Base-by-base conservation (phyloP, 441 rosid genomes). In the Pelargonium citronellum region DNA sequence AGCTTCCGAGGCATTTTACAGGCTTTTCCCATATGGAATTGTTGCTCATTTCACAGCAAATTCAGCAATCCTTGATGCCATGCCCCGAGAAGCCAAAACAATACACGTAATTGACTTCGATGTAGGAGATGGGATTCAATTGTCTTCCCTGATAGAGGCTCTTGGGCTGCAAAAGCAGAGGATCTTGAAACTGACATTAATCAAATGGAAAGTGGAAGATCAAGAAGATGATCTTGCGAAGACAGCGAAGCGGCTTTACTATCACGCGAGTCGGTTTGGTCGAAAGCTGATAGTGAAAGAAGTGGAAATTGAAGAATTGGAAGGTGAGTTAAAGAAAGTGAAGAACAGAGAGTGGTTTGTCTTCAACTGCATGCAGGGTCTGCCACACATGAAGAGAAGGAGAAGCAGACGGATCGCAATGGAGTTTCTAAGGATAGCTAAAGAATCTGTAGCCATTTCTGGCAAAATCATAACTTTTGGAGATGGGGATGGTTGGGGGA, bases 81-180 rank as follows among this genome's bases (percentile, higher is more conserved):
- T 70, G 16, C 86, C 86, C 1, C 22, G 4, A 15, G 76, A 79
- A 55, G 51, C 66, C 24, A 66, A 76, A 63, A 46, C 34, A 2
- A 4, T 82, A 9, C 82, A 71, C 64, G 34, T 81, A 12, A 69
- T 77, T 13, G 85, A 82, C 67, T 82, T 85, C 11, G 85, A 81
- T 70, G 71, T 85, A 51, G 88, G 83, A 11, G 86, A 80, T 20
- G 85, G 83, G 8, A 55, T 84, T 49, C 85, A 85, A 64, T 85
- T 83, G 85, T 74, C 82, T 67, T 75, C 83, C 17, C 2, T 85
- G 43, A 66, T 81, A 0, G 79, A 76, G 44, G 69, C 74, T 49
- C 66, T 80, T n/a, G 79, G 81, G 13, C 73, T 37, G 47, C 73
- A 46, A 1, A 30, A 30, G 4, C 64, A 67, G 10, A 75, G 64